Evolutionary conservation across 495 filamentous ascomycete genomes (phyloP).

Genomic region (Daldinia concentrica): DNA sequence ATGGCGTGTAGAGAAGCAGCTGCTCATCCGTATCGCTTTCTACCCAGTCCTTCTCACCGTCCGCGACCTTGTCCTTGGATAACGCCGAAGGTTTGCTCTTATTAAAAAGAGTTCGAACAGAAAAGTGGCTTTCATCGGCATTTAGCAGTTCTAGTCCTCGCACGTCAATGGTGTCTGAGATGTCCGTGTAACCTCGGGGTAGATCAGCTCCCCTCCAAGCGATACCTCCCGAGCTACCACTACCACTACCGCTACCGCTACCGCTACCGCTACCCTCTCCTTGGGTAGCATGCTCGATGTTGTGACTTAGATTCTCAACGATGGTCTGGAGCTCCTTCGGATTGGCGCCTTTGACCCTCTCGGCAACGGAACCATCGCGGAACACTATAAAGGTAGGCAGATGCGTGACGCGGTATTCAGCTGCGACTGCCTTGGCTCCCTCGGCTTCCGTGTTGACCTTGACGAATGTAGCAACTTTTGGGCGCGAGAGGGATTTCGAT

Average conservation of each 20-base stretch:
- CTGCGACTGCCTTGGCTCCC: conserved; percentile 68
- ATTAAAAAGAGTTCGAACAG: conserved; percentile 77
- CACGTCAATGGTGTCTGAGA: conserved; percentile 81
- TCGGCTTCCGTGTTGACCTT: conserved; percentile 87
- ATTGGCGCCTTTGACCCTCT: conserved; percentile 79
- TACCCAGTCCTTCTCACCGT: conserved; percentile 79
- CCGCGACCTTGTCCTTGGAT: conserved; percentile 66
- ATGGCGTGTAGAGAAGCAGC: conserved; percentile 91
- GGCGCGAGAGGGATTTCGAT: conserved; percentile 73
- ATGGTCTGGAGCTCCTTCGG: conserved; percentile 70
- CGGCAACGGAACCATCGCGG: conserved; percentile 70
- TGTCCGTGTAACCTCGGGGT: conserved; percentile 82
- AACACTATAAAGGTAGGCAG: conserved; percentile 93
- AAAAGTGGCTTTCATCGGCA: conserved; percentile 73
- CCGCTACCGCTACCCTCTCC: conserved; percentile 56
- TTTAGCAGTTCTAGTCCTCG: conserved; percentile 89
- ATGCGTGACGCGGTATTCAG: conserved; percentile 74
- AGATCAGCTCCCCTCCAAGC: conserved; percentile 77
- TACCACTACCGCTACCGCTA: conserved; percentile 54
- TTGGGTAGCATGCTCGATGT: conserved; percentile 66
- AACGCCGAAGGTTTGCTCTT: conserved; percentile 70
- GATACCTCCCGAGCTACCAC: conserved; percentile 53
- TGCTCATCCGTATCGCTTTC: conserved; percentile 99
- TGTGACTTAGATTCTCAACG: conserved; percentile 75
- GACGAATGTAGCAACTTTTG: conserved; percentile 79